phyloP scores from a whole-genome alignment of 495 filamentous ascomycete species.

The Aspergillus wentii region DNA sequence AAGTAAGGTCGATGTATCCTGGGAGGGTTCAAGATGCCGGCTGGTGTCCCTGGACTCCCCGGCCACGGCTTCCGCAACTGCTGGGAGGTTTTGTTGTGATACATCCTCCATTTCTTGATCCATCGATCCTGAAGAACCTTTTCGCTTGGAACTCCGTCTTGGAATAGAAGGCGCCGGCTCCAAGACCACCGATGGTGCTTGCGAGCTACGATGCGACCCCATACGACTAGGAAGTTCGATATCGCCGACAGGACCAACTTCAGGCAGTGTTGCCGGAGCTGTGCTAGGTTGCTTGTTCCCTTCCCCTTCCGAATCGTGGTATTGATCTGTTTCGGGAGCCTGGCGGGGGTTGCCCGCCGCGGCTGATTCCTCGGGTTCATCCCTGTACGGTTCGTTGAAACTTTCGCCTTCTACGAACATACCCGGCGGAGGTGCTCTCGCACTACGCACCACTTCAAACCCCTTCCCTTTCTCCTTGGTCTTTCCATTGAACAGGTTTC shows the following conservation, averaged over 20 bases:
- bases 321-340: constrained; percentile 28
- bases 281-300: constrained; percentile 9
- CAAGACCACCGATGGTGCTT: constrained; percentile 26
- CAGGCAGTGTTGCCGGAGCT: constrained; percentile 49
- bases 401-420: constrained; percentile 28
- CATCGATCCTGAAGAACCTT: constrained; percentile 16
- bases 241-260: constrained; percentile 55
- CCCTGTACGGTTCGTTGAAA: constrained; percentile 56
- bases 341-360: constrained; percentile 22
- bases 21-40: too few species aligned
- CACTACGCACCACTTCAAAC: constrained; percentile 90
- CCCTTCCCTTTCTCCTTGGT: constrained; percentile 88
- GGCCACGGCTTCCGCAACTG: constrained; percentile 18
- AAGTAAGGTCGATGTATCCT: constrained; percentile 14
- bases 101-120: constrained; percentile 8
- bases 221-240: constrained; percentile 63
- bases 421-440: constrained; percentile 53
- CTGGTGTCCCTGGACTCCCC: constrained; percentile 6
- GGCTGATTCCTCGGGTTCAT: constrained; percentile 45
- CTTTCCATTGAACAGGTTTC: constrained; percentile 71
- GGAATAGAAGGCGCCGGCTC: constrained; percentile 46
- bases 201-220: constrained; percentile 52
- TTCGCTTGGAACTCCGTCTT: constrained; percentile 58
- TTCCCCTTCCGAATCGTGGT: constrained; percentile 46
- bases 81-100: constrained; percentile 8